These are phyloP conservation scores for Thielaviopsis populi DNA, from an alignment of 2,329 filamentous ascomycete species.

Conservation along the genomic window DNA sequence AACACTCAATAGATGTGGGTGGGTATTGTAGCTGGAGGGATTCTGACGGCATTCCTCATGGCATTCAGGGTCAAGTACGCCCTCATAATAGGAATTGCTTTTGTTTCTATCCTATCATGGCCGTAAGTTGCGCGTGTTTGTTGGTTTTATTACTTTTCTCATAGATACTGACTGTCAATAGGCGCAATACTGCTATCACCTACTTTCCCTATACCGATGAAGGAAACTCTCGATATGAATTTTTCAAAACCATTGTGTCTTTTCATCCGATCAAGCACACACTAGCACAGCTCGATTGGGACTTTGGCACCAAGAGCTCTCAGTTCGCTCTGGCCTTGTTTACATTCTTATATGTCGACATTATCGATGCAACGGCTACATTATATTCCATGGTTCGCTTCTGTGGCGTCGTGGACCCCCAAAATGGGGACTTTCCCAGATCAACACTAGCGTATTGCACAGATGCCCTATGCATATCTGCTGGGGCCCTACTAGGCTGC, in stretches of 20 bases:
- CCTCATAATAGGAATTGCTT: constrained; percentile 55
- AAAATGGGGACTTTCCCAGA: constrained; percentile 76
- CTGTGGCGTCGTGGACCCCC: constrained; percentile 62
- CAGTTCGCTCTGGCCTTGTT: constrained; percentile 52
- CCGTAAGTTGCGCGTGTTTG: constrained; percentile 33
- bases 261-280: constrained; percentile 55
- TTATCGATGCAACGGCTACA: constrained; percentile 74
- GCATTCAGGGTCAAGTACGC: constrained; percentile 61
- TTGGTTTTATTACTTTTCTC: neutral
- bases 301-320: constrained; percentile 37
- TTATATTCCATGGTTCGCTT: constrained; percentile 84
- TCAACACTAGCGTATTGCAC: constrained; percentile 72
- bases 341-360: constrained; percentile 83
- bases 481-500: constrained; percentile 61
- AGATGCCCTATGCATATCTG: constrained; percentile 63
- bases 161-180: constrained; percentile 21
- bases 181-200: constrained; percentile 51
- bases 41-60: constrained; percentile 70
- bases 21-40: constrained; percentile 64
- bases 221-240: constrained; percentile 51
- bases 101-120: constrained; percentile 63
- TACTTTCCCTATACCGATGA: constrained; percentile 53
- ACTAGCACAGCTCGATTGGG: constrained; percentile 52
- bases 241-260: constrained; percentile 56
- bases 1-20: constrained; percentile 56